A percentile compares a stretch with the other conserved stretches of the same genome.
Evolutionary conservation across 2,329 filamentous ascomycete species (phyloP).

Genomic region (Pestalotiopsis sp.): DNA sequence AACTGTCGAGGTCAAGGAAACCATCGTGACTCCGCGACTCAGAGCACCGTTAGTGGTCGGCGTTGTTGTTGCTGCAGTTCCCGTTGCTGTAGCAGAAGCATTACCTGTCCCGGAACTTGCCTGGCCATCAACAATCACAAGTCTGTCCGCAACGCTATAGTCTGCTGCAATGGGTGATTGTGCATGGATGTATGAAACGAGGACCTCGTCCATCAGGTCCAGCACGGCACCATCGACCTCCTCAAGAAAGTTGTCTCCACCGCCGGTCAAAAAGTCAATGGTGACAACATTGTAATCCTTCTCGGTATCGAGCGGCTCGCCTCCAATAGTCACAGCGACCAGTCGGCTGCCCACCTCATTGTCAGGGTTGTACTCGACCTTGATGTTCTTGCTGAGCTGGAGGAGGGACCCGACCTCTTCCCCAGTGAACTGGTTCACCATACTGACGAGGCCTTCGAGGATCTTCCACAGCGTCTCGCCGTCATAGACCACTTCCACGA

Average conservation of each 20-base stretch:
- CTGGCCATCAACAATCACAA: constrained; percentile 33
- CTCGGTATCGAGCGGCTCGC: constrained; percentile 46
- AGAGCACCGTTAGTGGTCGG: neutral
- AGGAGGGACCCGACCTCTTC: constrained; percentile 59
- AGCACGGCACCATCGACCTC: constrained; percentile 39
- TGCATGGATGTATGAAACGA: constrained; percentile 49
- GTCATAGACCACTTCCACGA: constrained; percentile 58
- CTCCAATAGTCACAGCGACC: constrained; percentile 53
- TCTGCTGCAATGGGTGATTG: constrained; percentile 46
- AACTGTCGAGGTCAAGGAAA: neutral
- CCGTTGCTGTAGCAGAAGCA: constrained; percentile 5
- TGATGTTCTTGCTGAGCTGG: constrained; percentile 60
- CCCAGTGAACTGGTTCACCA: constrained; percentile 56
- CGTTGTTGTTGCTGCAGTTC: neutral
- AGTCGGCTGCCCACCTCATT: constrained; percentile 52
- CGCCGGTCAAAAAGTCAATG: constrained; percentile 63
- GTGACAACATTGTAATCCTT: constrained; percentile 61
- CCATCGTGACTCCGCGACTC: too few species aligned
- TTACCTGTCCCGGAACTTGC: neutral
- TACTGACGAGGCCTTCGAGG: constrained; percentile 61
- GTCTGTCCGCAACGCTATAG: constrained; percentile 50
- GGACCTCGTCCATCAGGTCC: constrained; percentile 53
- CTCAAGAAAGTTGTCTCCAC: constrained; percentile 63
- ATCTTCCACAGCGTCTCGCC: constrained; percentile 59
- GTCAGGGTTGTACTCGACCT: constrained; percentile 58